Base-by-base conservation (phyloP, 192 early-diverging fungal genomes). In the Gaertneriomyces semiglobifer region DNA sequence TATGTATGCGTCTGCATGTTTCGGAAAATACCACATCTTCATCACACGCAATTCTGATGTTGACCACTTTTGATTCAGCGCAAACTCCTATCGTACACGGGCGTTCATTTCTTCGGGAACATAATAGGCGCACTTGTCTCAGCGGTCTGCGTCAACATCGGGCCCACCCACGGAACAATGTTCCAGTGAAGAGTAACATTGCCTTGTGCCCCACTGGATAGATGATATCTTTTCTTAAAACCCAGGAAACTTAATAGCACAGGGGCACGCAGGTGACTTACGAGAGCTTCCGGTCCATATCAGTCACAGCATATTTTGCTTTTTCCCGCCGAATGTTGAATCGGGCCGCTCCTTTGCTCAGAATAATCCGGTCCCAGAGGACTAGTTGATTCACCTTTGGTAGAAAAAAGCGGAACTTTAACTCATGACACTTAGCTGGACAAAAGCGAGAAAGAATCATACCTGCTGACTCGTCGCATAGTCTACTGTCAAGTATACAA, bases 351-450 rank as follows among this genome's bases (percentile, higher is more conserved):
- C 86, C 80, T 66, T 91, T 89, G 63, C 66, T 67, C 41, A 71
- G 72, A 62, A 95, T 89, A 61, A 93, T 90, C 41, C 81, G 77
- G 73, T 95, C 93, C 91, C 91, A 95, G 41, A 95, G 62, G 2
- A 89, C 83, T 44, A 90, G 83, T 63, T 92, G 86, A 66, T 95
- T 95, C 10, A 11, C 54, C 6, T 44, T 61, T 61, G 63, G 45
- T n/a, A 39, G 39, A n/a, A 44, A 62, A 50, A 16, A 14, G 46
- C 20, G 7, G 39, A 12, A 50, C 12, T 50, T n/a, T n/a, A 50
- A 50, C 16, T n/a, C 12, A 18, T 12, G 48, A 50, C 14, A 18
- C 14, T 12, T 18, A 50, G 48, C 2, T 18, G 48, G 48, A 50
- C 12, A 18, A 0, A 50, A 18, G 2, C 0, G 48, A 2, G 48